Conservation (phyloP, 2,329 filamentous ascomycete genomes). For the Clonostachys chloroleuca region DNA sequence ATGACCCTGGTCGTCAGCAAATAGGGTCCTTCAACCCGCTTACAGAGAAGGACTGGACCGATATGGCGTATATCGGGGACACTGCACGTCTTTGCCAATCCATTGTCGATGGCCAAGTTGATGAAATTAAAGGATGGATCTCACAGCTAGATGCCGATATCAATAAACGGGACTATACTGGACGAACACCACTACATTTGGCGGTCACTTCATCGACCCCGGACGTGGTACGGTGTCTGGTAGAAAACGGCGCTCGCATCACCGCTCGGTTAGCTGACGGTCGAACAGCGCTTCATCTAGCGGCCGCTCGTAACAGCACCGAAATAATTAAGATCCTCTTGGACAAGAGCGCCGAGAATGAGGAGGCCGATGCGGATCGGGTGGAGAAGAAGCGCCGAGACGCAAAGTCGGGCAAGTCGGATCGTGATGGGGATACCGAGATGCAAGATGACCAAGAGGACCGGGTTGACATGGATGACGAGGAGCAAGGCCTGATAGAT, state of each 20-base stretch:
- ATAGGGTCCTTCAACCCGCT: conserved; percentile 73
- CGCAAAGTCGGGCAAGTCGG: too few species aligned
- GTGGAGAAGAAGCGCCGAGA: too few species aligned
- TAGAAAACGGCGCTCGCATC: conserved; percentile 69
- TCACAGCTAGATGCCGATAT: conserved; percentile 63
- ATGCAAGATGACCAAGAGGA: too few species aligned
- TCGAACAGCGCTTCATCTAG: conserved; percentile 75
- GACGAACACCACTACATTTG: conserved; percentile 69
- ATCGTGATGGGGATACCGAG: too few species aligned
- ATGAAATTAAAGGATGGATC: conserved; percentile 67
- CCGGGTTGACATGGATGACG: too few species aligned
- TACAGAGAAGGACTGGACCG: conserved; percentile 80
- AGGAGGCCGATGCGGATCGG: too few species aligned
- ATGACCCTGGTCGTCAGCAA: conserved; percentile 77
- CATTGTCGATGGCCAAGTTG: conserved; percentile 69
- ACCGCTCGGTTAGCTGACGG: conserved; percentile 75
- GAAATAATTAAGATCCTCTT: conserved; percentile 57
- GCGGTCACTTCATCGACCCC: conserved; percentile 65
- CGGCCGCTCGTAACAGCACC: conserved; percentile 62
- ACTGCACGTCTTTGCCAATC: conserved; percentile 74
- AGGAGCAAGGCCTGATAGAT: too few species aligned
- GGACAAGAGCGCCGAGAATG: too few species aligned
- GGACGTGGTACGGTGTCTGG: conserved; percentile 65
- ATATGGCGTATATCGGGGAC: conserved; percentile 85
- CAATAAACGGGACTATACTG: conserved; percentile 73